Base-by-base conservation (phyloP, 75 land plant genomes). In the Picea glauca region DNA sequence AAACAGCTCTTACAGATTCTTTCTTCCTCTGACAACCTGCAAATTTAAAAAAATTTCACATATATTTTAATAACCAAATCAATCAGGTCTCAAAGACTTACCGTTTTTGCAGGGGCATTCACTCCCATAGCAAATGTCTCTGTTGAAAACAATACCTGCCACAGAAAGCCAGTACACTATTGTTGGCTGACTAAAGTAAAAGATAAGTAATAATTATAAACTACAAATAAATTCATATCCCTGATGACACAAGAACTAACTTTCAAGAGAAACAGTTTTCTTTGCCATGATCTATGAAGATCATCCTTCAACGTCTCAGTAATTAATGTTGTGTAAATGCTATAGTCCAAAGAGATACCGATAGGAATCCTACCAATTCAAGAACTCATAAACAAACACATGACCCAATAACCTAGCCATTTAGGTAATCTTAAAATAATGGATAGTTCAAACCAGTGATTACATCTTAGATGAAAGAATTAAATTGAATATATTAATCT, bases 51-150 rank as follows among this genome's bases (percentile, higher is more conserved):
- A 0, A 1, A 9, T 40, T 8, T 32, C 12, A 0, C n/a, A n/a
- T 11, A 43, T 2, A 9, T 20, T 0, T 43, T 35, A 4, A 43
- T 8, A 4, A 43, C n/a, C n/a, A 38, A 40, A 32, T 18, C 74
- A 20, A 43, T 5, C n/a, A 50, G 11, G 35, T 56, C 26, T 43
- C 40, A 17, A 73, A 74, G 58, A 83, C 99, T 84, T 76, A 96
- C 99, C 20, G 99, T 98, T 86, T 96, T 85, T 66, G 99, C 99
- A 33, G 99, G 99, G 38, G 99, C 99, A 83, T 98, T 98, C 35
- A 98, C 99, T 33, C 99, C 99, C 99, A 98, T 98, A 14, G 99
- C 99, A 90, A 98, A 98, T 70, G 99, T 98, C 75, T 98, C 99
- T 13, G 99, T 98, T 60, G 99, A 98, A 79, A 98, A 98, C 57